Base-by-base conservation (phyloP, 768 basidiomycete species). In the Melanogaster broomeanus region DNA sequence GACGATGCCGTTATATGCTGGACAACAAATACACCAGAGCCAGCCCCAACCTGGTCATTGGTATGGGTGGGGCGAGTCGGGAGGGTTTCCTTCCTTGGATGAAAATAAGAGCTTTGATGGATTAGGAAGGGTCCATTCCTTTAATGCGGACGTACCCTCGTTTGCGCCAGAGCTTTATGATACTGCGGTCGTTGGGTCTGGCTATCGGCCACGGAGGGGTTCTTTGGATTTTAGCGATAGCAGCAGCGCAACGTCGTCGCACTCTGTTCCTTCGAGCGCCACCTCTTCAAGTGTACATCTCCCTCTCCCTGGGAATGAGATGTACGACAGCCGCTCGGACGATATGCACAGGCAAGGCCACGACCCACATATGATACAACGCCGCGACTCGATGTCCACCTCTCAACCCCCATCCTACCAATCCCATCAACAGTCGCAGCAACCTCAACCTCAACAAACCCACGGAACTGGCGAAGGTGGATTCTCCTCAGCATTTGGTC, bases 401-500 rank as follows among this genome's bases (percentile, higher is more conserved):
- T 34, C 62, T 24, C 53, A 54, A 24, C 43, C 52, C 2, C 38
- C 61, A 4, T 19, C 49, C 16, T 59, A 49, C 35, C 22, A 52
- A 21, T 18, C 19, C 4, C 10, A 37, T 2, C 30, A 47, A 10
- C 46, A 35, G 13, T 49, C 55, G 40, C 58, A 60, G 10, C 28
- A 10, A 31, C 15, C 48, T 12, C 30, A 49, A 24, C 25, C 39
- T 18, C 59, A 56, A 18, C 64, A 55, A 18, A 38, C 56, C 15
- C 64, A 51, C 0, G 54, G 51, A 6, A 42, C 22, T 6, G 56
- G 62, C 18, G 75, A 78, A 51, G 73, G 70, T 24, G 75, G 71
- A 1, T 79, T 87, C 60, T 80, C 78, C 4, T 78, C 77, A 21
- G 85, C 84, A 2, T 90, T 92, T 62, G 89, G 87, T 8, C 75